phyloP scores from a whole-genome alignment of 2,329 filamentous ascomycete genomes.

The Diaporthe eres region DNA sequence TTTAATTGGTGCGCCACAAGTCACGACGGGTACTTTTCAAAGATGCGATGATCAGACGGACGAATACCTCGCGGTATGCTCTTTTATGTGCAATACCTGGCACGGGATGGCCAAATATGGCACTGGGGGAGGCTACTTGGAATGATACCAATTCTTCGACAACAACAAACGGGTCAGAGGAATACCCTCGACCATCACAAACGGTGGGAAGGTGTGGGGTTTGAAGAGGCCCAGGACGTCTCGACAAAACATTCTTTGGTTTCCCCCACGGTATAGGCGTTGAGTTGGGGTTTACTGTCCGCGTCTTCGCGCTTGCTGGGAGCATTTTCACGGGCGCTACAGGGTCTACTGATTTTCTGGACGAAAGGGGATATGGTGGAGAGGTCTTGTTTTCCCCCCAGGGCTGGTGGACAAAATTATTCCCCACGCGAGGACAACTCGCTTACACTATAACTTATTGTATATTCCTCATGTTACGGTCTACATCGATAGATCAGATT shows the following conservation, averaged over 20 bases:
- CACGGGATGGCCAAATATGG: constrained; percentile 25
- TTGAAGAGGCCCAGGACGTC: background rate
- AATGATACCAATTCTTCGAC: constrained; percentile 32
- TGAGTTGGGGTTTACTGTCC: constrained; percentile 4
- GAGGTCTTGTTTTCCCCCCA: background rate
- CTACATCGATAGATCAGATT: constrained; percentile 20
- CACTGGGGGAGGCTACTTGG: constrained; percentile 20
- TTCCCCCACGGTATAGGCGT: constrained; percentile 22
- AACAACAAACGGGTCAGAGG: constrained; percentile 19
- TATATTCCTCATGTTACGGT: constrained; percentile 26
- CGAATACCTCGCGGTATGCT: constrained; percentile 41
- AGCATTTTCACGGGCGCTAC: constrained; percentile 32
- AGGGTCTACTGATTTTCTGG: constrained; percentile 11
- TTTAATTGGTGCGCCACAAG: constrained; percentile 38
- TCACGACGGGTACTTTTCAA: constrained; percentile 25
- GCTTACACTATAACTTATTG: constrained; percentile 33
- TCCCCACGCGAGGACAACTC: constrained; percentile 31
- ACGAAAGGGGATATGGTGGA: background rate
- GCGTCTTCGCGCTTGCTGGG: constrained; percentile 24
- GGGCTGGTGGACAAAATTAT: background rate
- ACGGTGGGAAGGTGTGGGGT: background rate
- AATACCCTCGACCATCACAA: background rate
- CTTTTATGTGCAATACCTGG: constrained; percentile 31
- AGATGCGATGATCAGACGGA: constrained; percentile 33
- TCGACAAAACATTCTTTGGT: constrained; percentile 22